Evolutionary conservation across 2,329 filamentous ascomycete genomes (phyloP), one percentile per base, ranked within the genome.

Genomic region (Didymella exigua): DNA sequence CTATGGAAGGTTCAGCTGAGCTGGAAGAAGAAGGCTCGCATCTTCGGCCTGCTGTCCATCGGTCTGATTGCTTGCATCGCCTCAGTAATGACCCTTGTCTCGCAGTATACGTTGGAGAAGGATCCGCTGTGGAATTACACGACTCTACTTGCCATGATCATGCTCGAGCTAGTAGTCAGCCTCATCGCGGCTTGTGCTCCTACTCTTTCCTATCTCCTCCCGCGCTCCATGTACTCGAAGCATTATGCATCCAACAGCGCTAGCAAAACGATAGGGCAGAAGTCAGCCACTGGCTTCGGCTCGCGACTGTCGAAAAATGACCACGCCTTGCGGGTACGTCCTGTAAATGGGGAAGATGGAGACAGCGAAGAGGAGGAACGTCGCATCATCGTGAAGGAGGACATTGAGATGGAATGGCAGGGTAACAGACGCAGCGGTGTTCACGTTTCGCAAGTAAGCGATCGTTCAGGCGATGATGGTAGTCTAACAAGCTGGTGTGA

Each of bases 51-150:
- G 18, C 49, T 51, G 13, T 51, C 49, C 10, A 45, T 51, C 19
- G 49, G 49, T 33, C 49, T 51, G 26, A 51, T 51, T 26, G 49
- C 49, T 26, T 51, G 49, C 26, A 44, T 51, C n/a, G 49, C 49
- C 24, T 51, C 49, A 31, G 49, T 51, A 24, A 51, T 51, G 49
- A 51, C 49, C 10, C 49, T 51, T 26, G 26, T 51, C 18, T 51
- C 40, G 40, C 49, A 45, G 49, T 51, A 51, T 19, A 51, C 49
- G 14, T 18, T 51, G 26, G 49, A 29, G 31, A 51, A 45, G 21
- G 49, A 51, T 40, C 49, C 49, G 19, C 33, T 51, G 13, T 51
- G 49, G 49, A 51, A 51, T 14, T 51, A 51, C 26, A 51, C 49
- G 19, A 51, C 49, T 33, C 41, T 51, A 9, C 33, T 51, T 40